phyloP scores from a whole-genome alignment of 345 rosid genomes.

The Eucalyptus cladocalyx region DNA sequence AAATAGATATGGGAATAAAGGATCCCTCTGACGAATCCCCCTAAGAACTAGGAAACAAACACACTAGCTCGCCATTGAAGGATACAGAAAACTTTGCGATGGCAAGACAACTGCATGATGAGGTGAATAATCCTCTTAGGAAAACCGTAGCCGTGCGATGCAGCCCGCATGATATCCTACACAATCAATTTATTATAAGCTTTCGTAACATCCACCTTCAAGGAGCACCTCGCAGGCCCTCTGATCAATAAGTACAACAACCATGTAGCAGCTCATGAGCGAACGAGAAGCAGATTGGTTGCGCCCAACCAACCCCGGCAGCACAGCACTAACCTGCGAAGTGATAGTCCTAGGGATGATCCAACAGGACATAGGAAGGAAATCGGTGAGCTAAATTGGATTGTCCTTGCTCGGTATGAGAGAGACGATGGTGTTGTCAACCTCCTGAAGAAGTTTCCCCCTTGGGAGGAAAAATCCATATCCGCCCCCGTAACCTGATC shows the following conservation, averaged over 20 bases:
- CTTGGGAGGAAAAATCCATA: background rate
- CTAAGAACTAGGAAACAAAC: background rate
- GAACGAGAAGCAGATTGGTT: background rate
- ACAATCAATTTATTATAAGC: background rate
- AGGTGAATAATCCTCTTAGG: background rate
- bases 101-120: background rate
- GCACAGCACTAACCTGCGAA: background rate
- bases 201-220: background rate
- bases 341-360: background rate
- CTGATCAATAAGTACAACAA: background rate
- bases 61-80: background rate
- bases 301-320: background rate
- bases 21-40: background rate
- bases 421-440: background rate
- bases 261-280: background rate
- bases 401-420: background rate
- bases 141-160: background rate
- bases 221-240: background rate
- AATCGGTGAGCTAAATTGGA: background rate
- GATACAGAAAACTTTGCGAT: background rate
- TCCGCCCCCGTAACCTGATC: background rate
- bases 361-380: background rate
- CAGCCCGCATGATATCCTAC: background rate
- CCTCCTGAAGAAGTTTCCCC: background rate
- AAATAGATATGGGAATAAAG: background rate